Base-by-base conservation (phyloP, 2,329 filamentous ascomycete genomes). In the Exophiala sp. region DNA sequence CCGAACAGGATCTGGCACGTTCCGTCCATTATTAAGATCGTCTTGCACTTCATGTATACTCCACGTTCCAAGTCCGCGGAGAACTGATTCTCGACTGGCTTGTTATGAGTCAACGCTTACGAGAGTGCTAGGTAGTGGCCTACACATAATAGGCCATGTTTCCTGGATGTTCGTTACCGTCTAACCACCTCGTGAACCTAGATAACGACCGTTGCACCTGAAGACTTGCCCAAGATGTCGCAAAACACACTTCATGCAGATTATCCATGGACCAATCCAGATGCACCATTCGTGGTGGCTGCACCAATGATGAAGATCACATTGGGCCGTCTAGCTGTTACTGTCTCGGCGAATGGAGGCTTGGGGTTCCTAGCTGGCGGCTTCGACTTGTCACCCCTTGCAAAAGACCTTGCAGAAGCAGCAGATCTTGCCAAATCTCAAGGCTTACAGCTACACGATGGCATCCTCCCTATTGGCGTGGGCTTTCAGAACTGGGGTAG, bases 281-380 rank as follows among this genome's bases (percentile, higher is more conserved):
- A 55, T 47, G 62, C 69, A 2, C 85, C 84, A 5, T 68, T 88
- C 16, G 75, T 90, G 29, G 73, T 78, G 42, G 75, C 76, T 35
- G 86, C 85, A 1, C 87, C 87, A 0, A 89, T 91, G 87, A 80
- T 84, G 42, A 75, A 83, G 34, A 81, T 89, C 50, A 73, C 77
- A 62, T 76, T 68, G 64, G 78, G 66, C 57, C 76, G 65, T 0
- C 76, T 89, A 2, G 83, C 85, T 2, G 71, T 83, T 32, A 78
- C 82, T 40, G 78, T 88, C 11, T 83, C 80, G 2, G 70, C 70
- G 61, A 78, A 80, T 32, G 77, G 78, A 4, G 78, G 78, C 3
- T 57, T 80, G 1, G 80, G 73, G 3, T 75, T 90, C 60, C 74
- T 82, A n/a, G 71, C 73, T 1, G 83, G 81, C 1, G 85, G 84